Base-by-base conservation (phyloP, 257 asterid species). In the Craterostigma plantagineum region DNA sequence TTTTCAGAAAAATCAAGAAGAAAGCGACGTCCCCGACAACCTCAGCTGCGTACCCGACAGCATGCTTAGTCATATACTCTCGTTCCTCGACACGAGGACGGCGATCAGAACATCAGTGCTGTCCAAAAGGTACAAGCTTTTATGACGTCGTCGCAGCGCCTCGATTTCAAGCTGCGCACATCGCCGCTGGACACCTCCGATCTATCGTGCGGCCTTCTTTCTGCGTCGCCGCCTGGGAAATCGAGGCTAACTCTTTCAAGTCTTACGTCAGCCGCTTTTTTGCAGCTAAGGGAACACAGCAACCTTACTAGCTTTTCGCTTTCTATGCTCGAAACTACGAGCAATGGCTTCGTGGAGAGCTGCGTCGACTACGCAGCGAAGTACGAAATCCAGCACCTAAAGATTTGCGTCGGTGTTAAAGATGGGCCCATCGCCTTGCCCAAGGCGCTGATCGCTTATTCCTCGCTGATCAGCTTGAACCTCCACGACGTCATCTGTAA, bases 1-100 rank as follows among this genome's bases (percentile, higher is more conserved):
- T 11, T 18, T 14, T 16, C 54, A 42, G 15, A 18, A 39, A 10
- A 13, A 34, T 8, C 8, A 33, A 11, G 54, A 43, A n/a, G 40
- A 50, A 34, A 13, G 11, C 3, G n/a, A 10, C 51, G 59, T 52
- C 46, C 56, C 50, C 35, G 77, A 69, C 36, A 44, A 45, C 5
- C 66, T 64, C 18, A 56, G 76, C 51, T 11, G 13, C 38, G 50
- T 68, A 8, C 79, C 79, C 1, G 75, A 71, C 55, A 52, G 60
- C 51, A 53, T 71, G 54, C 38, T 71, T 37, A 41, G 45, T 33
- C 64, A 48, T 36, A 50, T 71, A 9, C 48, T 67, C 13, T 55
- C 67, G 0, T 61, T 52, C 15, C 65, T 67, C 18, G 79, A 71
- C 51, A 61, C 67, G 7, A 37, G 11, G 18, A 16, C 76, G 23